Evolutionary conservation across 2,329 filamentous ascomycete genomes (phyloP).

Genomic region (Juglanconis sp.): DNA sequence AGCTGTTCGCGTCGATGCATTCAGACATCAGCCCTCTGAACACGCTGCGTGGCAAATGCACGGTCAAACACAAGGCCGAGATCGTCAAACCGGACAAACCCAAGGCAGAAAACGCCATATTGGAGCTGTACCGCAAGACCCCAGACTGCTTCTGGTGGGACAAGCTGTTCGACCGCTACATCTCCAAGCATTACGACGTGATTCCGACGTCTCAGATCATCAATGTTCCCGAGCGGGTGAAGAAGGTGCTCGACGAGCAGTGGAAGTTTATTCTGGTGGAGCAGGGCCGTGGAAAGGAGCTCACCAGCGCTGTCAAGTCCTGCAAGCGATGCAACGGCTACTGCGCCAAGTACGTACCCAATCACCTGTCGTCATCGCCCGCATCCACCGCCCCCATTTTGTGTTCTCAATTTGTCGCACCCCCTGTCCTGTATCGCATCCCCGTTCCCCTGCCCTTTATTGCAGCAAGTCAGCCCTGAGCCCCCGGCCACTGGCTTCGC

Average conservation of each 20-base stretch:
- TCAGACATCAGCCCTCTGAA: conserved; percentile 93
- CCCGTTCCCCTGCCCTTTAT: background rate
- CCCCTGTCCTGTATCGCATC: conserved; percentile 3
- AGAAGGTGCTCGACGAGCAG: conserved; percentile 90
- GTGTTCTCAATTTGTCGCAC: conserved; percentile 3
- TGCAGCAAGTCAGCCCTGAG: conserved; percentile 13
- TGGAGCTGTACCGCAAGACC: conserved; percentile 64
- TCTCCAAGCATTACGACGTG: conserved; percentile 95
- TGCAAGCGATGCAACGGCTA: conserved; percentile 92
- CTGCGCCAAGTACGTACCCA: conserved; percentile 74
- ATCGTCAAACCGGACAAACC: conserved; percentile 46
- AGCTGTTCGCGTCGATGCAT: conserved; percentile 97
- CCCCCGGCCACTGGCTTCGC: background rate
- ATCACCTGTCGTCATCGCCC: conserved; percentile 7
- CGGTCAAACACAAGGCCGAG: conserved; percentile 83
- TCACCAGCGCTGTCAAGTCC: conserved; percentile 91
- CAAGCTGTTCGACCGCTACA: conserved; percentile 96
- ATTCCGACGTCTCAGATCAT: conserved; percentile 90
- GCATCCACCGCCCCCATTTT: conserved; percentile 18
- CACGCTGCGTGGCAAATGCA: conserved; percentile 88
- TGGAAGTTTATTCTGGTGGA: conserved; percentile 97
- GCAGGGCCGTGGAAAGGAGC: conserved; percentile 87
- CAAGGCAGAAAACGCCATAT: conserved; percentile 61
- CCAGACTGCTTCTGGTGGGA: conserved; percentile 95
- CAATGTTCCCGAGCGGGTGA: conserved; percentile 92